Percentiles rank a stretch among this genome's conserved stretches.
Evolutionary conservation across 371 early-diverging fungal genomes (phyloP).

Genomic region (Dentiscutata heterogama): DNA sequence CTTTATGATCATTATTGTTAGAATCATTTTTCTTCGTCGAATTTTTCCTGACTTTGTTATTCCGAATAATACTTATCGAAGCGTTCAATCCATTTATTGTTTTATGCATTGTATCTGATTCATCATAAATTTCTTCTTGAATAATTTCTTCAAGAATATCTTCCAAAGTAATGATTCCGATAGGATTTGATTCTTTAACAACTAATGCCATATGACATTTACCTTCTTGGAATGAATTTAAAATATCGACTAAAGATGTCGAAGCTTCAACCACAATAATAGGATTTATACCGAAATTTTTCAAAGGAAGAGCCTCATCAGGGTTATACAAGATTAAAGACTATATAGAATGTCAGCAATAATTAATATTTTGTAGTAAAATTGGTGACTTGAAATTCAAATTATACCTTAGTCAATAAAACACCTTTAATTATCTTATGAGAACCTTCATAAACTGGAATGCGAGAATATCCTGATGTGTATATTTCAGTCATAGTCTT

Average conservation of each 20-base stretch:
- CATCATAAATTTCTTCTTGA: conserved; percentile 94
- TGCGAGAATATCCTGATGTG: conserved; percentile 87
- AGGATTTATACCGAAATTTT: conserved; percentile 72
- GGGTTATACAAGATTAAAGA: conserved; percentile 86
- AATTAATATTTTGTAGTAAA: not conserved
- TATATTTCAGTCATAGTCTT: conserved; percentile 77
- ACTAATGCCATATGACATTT: conserved; percentile 82
- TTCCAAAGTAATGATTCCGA: conserved; percentile 97
- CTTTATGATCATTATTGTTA: too few relatives aligned
- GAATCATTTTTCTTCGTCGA: too few relatives aligned
- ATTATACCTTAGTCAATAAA: conserved; percentile 75
- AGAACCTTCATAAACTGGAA: conserved; percentile 83
- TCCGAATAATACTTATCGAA: too few relatives aligned
- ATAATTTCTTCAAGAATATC: conserved; percentile 98
- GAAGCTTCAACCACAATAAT: conserved; percentile 80
- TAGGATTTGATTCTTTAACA: conserved; percentile 61
- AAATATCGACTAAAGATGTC: conserved; percentile 87
- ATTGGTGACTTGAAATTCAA: not conserved
- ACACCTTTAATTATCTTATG: conserved; percentile 87
- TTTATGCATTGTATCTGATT: conserved; percentile 77
- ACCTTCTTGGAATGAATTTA: conserved; percentile 96
- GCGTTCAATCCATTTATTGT: too few relatives aligned
- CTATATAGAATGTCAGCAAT: conserved; percentile 26
- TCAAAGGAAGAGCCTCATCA: conserved; percentile 79
- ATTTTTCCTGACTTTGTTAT: too few relatives aligned